Evolutionary conservation across 2,329 filamentous ascomycete genomes (phyloP), one percentile per base, ranked within the genome.

Genomic region (Alternaria brassicicola): DNA sequence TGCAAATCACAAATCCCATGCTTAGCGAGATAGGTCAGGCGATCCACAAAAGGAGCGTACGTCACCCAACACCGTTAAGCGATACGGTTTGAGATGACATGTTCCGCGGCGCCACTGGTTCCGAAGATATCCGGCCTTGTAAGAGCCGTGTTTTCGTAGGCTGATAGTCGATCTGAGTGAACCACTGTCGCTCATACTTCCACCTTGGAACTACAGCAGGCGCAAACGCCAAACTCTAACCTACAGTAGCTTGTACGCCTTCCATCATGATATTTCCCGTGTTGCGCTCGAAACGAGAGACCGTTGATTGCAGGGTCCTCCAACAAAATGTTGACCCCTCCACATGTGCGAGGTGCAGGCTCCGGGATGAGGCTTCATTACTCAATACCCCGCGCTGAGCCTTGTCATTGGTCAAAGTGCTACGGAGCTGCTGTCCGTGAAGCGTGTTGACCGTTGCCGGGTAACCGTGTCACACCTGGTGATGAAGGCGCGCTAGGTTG

Each of bases 161-260:
- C 17, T 10, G 38, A 39, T 42, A 28, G 39, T n/a, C 31, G 39
- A 36, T 38, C 23, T 23, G 26, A 52, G 54, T 26, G 41, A 28
- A 21, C 9, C 43, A n/a, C n/a, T 19, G 17, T 57, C 42, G 35
- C 49, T 53, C 26, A 10, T 13, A 54, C 43, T 49, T 55, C 43
- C 55, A 42, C 43, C 51, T 55, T 58, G 13, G 55, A 52, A 49
- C 55, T 54, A 54, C 49, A 35, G 50, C 36, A 57, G 26, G 38
- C 33, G 36, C 17, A 43, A 45, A 36, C 25, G 19, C 10, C 42
- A 47, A 30, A 54, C 15, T 12, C 15, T 30, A 23, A 30, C 38
- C 10, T n/a, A 26, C 28, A 21, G 21, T 47, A 42, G 41, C 48
- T 43, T 49, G 17, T 31, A 45, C 38, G 50, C 55, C 45, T 54